These are phyloP conservation scores for Leptoxyphium fumago DNA, from an alignment of 2,329 filamentous ascomycete species.

Conservation along the genomic window DNA sequence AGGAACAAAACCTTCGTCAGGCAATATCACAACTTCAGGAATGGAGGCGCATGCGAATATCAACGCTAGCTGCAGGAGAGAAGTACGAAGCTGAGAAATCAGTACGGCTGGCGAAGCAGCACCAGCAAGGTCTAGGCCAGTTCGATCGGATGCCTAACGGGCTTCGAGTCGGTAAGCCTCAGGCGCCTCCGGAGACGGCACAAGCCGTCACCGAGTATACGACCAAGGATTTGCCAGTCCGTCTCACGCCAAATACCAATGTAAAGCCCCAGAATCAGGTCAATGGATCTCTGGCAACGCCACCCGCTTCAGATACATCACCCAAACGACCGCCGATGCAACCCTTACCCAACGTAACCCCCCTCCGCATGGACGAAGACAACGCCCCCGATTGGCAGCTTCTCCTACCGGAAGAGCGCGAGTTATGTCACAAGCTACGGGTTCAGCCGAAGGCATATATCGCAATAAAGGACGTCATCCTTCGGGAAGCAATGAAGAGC, in stretches of 20 bases:
- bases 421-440: constrained; percentile 70
- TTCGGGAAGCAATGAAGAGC: constrained; percentile 78
- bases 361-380: constrained; percentile 57
- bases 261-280: constrained; percentile 3
- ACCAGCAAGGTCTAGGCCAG: constrained; percentile 21
- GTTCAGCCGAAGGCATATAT: constrained; percentile 90
- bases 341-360: constrained; percentile 36
- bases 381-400: constrained; percentile 73
- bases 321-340: constrained; percentile 12
- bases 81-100: constrained; percentile 88
- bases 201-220: constrained; percentile 18
- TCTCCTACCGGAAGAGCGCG: constrained; percentile 66
- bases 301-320: constrained; percentile 33
- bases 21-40: constrained; percentile 86
- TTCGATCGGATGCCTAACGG: constrained; percentile 18
- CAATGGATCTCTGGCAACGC: constrained; percentile 24
- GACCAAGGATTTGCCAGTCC: constrained; percentile 17
- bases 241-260: constrained; percentile 6
- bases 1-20: constrained; percentile 80
- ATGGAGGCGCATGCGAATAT: constrained; percentile 75
- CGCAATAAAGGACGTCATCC: constrained; percentile 82
- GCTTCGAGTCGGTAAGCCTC: constrained; percentile 12
- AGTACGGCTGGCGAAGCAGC: constrained; percentile 47
- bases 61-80: constrained; percentile 71
- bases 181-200: constrained; percentile 13